Base-by-base conservation (phyloP, 257 asterid genomes). In the Ophiorrhiza pumila region DNA sequence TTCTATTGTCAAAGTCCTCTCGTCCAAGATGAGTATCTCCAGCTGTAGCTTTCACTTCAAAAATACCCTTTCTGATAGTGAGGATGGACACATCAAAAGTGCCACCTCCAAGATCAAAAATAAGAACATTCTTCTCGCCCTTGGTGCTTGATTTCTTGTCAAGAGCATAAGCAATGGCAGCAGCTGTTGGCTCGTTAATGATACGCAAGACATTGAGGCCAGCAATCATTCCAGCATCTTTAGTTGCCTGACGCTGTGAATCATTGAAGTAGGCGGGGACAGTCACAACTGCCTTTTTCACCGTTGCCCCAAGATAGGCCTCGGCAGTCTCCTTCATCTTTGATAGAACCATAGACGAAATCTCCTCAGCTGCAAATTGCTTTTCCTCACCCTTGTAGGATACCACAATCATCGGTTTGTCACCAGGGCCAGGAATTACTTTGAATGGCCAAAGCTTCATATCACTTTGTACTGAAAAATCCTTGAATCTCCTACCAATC, bases 1-100 rank as follows among this genome's bases (percentile, higher is more conserved):
- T 39, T 71, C 76, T 63, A 45, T 76, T 76, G 50, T 76, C 80
- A 43, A 76, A 76, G 49, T 69, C 80, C 57, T 76, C 80, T 47
- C 80, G 76, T 39, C 80, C 77, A 59, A 78, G 78, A 55, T 78
- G 81, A 58, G 81, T 72, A 63, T 78, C 78, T 37, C 81, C 81
- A 57, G 77, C 74, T 10, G 71, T 73, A 34, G 81, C 71, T 68
- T 67, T 78, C 34, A 78, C 81, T 57, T 78, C 78, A 72, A 78
- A 72, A n/a, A 78, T 61, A 20, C 74, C 78, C 49, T 63, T 71
- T 71, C 70, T 72, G 25, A 76, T 76, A 18, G 80, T 41, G 50
- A 76, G 67, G n/a, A 76, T 55, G 27, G 80, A 76, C 7, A 76
- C 80, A 63, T 76, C 80, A 6, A 76, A 76, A 55, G 80, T 76